Base-by-base conservation (phyloP, 768 basidiomycete species). In the Coprinopsis marcescibilis region DNA sequence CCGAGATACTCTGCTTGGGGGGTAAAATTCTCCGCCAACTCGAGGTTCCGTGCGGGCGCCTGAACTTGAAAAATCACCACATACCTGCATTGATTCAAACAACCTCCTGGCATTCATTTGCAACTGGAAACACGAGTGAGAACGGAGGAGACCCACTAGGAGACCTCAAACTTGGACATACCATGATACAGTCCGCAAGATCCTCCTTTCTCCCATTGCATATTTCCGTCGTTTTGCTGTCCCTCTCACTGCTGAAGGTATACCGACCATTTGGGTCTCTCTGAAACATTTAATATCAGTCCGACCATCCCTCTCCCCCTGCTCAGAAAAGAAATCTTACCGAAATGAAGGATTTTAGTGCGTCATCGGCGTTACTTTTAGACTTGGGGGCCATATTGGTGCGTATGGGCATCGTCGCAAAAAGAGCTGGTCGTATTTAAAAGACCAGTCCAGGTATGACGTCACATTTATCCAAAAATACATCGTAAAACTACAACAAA, bases 11-110 rank as follows among this genome's bases (percentile, higher is more conserved):
- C n/a, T n/a, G n/a, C n/a, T n/a, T n/a, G n/a, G n/a, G n/a, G n/a
- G n/a, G n/a, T n/a, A n/a, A n/a, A n/a, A n/a, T n/a, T n/a, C n/a
- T n/a, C n/a, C n/a, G n/a, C n/a, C n/a, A n/a, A n/a, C n/a, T n/a
- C n/a, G n/a, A n/a, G n/a, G n/a, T n/a, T n/a, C n/a, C n/a, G n/a
- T n/a, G n/a, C n/a, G n/a, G n/a, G n/a, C n/a, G n/a, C n/a, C n/a
- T n/a, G 36, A 42, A 13, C 4, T 48, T 39, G 3, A 35, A 40
- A 10, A 30, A 8, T 17, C 6, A 14, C 27, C 10, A 53, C 64
- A 24, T 51, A 80, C 81, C 77, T 86, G 85, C 84, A 89, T 88
- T 32, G 81, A 76, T 57, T 75, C 66, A 56, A 88, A 85, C 44
- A 85, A 54, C 49, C 70, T 64, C 51, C 72, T 84, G 10, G 81